These are phyloP conservation scores for Chytridiales sp. DNA, from an alignment of 371 early-diverging fungal species.

Conservation along the genomic window DNA sequence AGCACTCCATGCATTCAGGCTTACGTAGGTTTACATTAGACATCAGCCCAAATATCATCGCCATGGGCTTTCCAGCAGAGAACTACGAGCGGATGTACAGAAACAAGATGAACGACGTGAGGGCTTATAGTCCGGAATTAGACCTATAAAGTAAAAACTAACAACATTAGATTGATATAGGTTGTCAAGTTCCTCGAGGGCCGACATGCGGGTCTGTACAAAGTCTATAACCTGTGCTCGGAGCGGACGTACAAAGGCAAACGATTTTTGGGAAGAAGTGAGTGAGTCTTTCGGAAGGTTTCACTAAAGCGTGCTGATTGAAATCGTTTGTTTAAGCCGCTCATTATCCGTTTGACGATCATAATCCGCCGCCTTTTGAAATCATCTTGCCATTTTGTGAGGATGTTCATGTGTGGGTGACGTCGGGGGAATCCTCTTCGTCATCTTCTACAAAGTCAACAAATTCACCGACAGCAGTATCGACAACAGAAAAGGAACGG, in stretches of 20 bases:
- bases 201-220: slow-evolving; percentile 58
- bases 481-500: too few relatives aligned
- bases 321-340: too few relatives aligned
- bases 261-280: slow-evolving; percentile 29
- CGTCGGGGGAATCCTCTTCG: slow-evolving; percentile 19
- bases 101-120: slow-evolving; percentile 64
- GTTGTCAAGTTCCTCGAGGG: slow-evolving; percentile 58
- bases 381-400: slow-evolving; percentile 55
- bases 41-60: slow-evolving; percentile 63
- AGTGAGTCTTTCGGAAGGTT: too few relatives aligned
- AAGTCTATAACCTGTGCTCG: slow-evolving; percentile 67
- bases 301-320: too few relatives aligned
- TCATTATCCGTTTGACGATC: slow-evolving; percentile 69
- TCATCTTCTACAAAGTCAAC: not conserved
- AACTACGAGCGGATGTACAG: slow-evolving; percentile 65
- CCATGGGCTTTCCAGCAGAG: slow-evolving; percentile 68
- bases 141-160: not conserved
- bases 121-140: not conserved
- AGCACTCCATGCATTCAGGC: not conserved
- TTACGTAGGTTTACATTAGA: slow-evolving; percentile 35
- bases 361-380: slow-evolving; percentile 65
- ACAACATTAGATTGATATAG: not conserved
- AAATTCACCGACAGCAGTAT: too few relatives aligned
- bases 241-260: slow-evolving; percentile 29
- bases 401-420: slow-evolving; percentile 61